Evolutionary conservation across 257 asterid genomes (phyloP).

Genomic region (Solanum pinnatisectum): DNA sequence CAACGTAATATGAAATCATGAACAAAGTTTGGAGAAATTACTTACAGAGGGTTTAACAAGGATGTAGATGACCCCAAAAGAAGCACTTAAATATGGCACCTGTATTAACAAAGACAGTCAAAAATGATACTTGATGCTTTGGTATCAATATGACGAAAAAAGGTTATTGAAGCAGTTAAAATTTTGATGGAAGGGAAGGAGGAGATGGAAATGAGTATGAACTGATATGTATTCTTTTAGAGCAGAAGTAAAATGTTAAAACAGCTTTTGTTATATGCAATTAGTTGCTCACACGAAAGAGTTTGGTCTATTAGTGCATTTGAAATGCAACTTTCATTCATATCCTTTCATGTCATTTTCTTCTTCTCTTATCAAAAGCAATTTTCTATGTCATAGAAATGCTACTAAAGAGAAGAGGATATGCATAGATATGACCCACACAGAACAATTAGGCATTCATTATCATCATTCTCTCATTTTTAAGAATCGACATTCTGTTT

Average conservation of each 20-base stretch:
- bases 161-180: background rate
- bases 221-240: background rate
- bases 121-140: background rate
- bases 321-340: background rate
- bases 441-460: background rate
- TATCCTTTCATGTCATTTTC: background rate
- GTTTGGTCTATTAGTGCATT: background rate
- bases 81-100: slow-evolving; percentile 86
- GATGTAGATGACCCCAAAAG: slow-evolving; percentile 72
- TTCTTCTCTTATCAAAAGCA: background rate
- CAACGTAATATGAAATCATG: background rate
- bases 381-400: background rate
- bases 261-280: background rate
- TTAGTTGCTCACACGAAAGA: background rate
- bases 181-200: background rate
- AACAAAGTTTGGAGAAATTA: background rate
- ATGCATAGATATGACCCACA: background rate
- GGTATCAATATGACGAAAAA: background rate
- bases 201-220: background rate
- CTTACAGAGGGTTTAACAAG: slow-evolving; percentile 94
- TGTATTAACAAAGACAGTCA: slow-evolving; percentile 14
- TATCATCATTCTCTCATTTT: background rate
- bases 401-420: background rate
- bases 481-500: background rate
- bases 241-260: background rate